Conservation (phyloP, 2,329 filamentous ascomycete species). For the Colletotrichum sidae region DNA sequence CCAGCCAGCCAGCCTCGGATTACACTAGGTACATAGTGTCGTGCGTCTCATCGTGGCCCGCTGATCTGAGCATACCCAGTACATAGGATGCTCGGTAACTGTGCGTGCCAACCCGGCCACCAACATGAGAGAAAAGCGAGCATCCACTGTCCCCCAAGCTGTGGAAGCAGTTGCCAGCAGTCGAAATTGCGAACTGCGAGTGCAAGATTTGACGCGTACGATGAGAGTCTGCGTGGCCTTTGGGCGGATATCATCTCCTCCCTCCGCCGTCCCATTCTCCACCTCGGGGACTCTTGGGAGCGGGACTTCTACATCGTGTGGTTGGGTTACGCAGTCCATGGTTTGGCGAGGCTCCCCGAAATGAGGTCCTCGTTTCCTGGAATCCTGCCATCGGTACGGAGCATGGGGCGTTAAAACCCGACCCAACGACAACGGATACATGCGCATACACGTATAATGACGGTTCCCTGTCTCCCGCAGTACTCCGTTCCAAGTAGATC, state of each 20-base stretch:
- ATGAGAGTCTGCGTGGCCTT: slow-evolving; percentile 2
- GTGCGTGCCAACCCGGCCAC: slow-evolving; percentile 13
- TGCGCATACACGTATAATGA: too few species aligned
- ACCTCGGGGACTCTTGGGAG: slow-evolving; percentile 24
- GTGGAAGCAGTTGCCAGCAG: slow-evolving; percentile 15
- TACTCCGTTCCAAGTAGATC: slow-evolving; percentile 13
- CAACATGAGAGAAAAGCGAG: slow-evolving; percentile 5
- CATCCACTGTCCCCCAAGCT: slow-evolving; percentile 1
- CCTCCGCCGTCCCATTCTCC: slow-evolving; percentile 25
- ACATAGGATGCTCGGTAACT: too few species aligned
- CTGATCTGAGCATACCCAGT: slow-evolving; percentile 21
- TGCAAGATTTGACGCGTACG: slow-evolving; percentile 22
- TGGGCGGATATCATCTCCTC: slow-evolving; percentile 25
- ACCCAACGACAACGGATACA: too few species aligned
- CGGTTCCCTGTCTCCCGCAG: too few species aligned
- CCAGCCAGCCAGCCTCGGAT: slow-evolving; percentile 12
- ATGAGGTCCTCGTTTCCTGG: slow-evolving; percentile 24
- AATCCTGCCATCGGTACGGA: slow-evolving; percentile 1
- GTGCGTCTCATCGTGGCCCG: slow-evolving; percentile 15
- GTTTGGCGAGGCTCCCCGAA: slow-evolving; percentile 31
- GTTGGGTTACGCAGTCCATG: not conserved
- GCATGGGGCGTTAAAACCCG: too few species aligned
- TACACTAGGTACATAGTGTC: slow-evolving; percentile 8
- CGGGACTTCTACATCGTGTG: slow-evolving; percentile 1
- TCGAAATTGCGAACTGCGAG: slow-evolving; percentile 32